These are phyloP conservation scores for Porcisia hertigi DNA, from an alignment of 208 protist genomes.

Conservation along the genomic window DNA sequence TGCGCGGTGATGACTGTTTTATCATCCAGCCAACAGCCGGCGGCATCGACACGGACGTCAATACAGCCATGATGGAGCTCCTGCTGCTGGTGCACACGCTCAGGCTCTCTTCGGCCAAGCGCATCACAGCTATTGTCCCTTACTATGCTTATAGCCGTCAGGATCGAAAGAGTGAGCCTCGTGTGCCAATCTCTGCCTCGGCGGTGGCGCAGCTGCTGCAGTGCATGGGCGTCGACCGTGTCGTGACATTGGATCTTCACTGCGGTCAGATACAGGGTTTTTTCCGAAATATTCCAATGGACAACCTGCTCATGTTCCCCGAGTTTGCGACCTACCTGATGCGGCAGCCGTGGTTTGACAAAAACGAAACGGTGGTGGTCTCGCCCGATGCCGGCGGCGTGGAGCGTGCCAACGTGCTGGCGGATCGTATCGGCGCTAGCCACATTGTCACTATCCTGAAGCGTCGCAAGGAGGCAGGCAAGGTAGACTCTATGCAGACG, in stretches of 20 bases:
- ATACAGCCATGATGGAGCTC: conserved; percentile 92
- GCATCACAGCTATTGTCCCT: conserved; percentile 96
- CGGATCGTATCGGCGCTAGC: conserved; percentile 83
- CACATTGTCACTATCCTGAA: conserved; percentile 93
- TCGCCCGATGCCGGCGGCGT: conserved; percentile 97
- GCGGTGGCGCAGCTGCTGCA: conserved; percentile 94
- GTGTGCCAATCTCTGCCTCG: conserved; percentile 96
- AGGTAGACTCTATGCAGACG: conserved; percentile 94
- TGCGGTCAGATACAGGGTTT: conserved; percentile 96
- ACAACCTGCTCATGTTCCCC: conserved; percentile 93
- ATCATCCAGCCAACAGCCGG: conserved; percentile 94
- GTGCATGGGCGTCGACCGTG: conserved; percentile 92
- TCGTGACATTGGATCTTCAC: conserved; percentile 95
- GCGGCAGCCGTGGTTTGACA: conserved; percentile 84
- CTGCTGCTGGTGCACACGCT: conserved; percentile 90
- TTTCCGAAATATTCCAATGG: conserved; percentile 95
- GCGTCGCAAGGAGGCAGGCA: conserved; percentile 90
- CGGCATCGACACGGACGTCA: conserved; percentile 69
- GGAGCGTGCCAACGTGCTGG: conserved; percentile 91
- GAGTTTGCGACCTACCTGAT: conserved; percentile 86
- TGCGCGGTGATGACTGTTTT: conserved; percentile 96
- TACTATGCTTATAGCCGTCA: conserved; percentile 97
- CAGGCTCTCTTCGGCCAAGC: conserved; percentile 88
- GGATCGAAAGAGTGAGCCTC: conserved; percentile 95
- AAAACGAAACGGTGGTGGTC: conserved; percentile 88